Evolutionary conservation across 805 yeast species (phyloP).

Genomic region (Zygosaccharomyces bailii): DNA sequence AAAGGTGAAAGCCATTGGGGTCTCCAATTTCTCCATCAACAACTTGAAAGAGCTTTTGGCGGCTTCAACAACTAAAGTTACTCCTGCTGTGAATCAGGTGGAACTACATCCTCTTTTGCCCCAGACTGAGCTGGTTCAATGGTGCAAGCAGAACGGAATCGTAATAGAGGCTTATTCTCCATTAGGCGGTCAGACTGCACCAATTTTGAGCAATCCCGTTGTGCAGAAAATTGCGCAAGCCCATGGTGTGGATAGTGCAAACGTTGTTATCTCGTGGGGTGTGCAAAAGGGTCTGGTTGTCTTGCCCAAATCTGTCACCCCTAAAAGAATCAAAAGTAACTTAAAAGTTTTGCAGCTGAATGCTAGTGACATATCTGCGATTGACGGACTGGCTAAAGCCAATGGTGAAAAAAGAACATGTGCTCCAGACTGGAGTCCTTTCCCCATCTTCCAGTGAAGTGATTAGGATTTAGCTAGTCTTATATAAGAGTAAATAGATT

Average conservation of each 20-base stretch:
- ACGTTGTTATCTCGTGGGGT: constrained; percentile 57
- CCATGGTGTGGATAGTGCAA: constrained; percentile 43
- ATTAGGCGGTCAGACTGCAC: constrained; percentile 58
- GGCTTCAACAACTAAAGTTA: constrained; percentile 45
- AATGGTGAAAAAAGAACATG: constrained; percentile 34
- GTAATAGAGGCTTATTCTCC: constrained; percentile 75
- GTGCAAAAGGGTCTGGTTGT: constrained; percentile 53
- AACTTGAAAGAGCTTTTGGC: constrained; percentile 50
- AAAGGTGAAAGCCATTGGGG: constrained; percentile 66
- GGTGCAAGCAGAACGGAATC: constrained; percentile 50
- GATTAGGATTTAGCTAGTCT: too few species aligned
- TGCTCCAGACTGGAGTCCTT: constrained; percentile 28
- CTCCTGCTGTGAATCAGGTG: constrained; percentile 72
- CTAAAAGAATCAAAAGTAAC: constrained; percentile 42
- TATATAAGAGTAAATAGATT: neutral
- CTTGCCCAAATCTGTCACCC: constrained; percentile 48
- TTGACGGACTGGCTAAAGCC: constrained; percentile 29
- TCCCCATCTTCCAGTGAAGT: constrained; percentile 20
- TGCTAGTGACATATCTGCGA: constrained; percentile 36
- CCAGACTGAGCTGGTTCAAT: constrained; percentile 55
- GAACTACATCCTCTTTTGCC: constrained; percentile 74
- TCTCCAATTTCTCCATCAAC: constrained; percentile 63
- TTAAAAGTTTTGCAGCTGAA: constrained; percentile 32
- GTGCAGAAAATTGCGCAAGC: constrained; percentile 45
- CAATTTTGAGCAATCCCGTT: constrained; percentile 45